These are phyloP conservation scores for Kodamaea laetipori DNA, from an alignment of 805 yeast genomes.

Conservation along the genomic window DNA sequence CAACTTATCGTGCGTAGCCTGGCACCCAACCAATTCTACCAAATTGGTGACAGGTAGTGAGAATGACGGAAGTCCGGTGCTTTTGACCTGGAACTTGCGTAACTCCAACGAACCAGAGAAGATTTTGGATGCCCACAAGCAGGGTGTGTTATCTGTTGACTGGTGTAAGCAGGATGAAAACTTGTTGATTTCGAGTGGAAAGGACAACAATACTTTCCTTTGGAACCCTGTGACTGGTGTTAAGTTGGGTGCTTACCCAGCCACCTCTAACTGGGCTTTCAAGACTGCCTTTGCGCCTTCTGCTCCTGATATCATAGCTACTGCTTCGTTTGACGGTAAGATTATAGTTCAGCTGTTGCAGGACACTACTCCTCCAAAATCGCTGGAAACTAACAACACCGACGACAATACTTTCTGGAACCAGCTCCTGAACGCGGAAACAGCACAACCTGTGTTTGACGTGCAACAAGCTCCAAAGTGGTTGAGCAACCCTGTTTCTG, in stretches of 20 bases:
- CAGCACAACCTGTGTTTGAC: slow-evolving; percentile 71
- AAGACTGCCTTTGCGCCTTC: slow-evolving; percentile 84
- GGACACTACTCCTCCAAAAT: slow-evolving; percentile 65
- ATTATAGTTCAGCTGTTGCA: slow-evolving; percentile 82
- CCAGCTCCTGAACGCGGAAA: slow-evolving; percentile 64
- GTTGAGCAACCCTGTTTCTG: slow-evolving; percentile 75
- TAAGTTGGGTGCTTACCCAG: slow-evolving; percentile 83
- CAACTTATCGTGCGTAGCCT: slow-evolving; percentile 77
- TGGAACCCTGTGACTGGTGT: slow-evolving; percentile 87
- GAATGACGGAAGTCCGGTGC: slow-evolving; percentile 74
- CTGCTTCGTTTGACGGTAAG: slow-evolving; percentile 85
- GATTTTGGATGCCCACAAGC: slow-evolving; percentile 74
- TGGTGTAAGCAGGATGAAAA: slow-evolving; percentile 88
- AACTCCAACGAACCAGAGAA: slow-evolving; percentile 89
- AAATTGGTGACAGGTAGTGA: slow-evolving; percentile 86
- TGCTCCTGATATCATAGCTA: slow-evolving; percentile 86
- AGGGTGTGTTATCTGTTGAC: slow-evolving; percentile 87
- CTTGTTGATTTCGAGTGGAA: slow-evolving; percentile 84
- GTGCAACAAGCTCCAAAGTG: slow-evolving; percentile 85
- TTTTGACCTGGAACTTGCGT: slow-evolving; percentile 91
- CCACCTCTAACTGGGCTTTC: slow-evolving; percentile 92
- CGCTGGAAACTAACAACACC: slow-evolving; percentile 43
- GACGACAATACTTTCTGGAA: slow-evolving; percentile 87
- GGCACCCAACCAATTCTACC: slow-evolving; percentile 94
- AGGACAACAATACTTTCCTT: slow-evolving; percentile 80